Evolutionary conservation across 805 yeast species (phyloP), one percentile per base, ranked within the genome.

Genomic region (Komagataella ulmi): DNA sequence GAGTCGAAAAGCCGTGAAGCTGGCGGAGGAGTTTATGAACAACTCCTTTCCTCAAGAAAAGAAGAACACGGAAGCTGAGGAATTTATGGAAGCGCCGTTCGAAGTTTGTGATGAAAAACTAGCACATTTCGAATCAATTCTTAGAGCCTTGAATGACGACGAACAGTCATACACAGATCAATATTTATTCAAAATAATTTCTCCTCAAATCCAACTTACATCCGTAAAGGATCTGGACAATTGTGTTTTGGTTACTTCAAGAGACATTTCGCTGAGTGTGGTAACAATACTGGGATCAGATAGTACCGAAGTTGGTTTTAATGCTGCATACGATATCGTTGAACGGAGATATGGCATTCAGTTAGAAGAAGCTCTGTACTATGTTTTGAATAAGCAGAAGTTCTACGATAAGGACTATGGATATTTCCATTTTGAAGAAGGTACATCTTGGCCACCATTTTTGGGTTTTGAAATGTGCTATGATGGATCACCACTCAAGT

Each of bases 361-460:
- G n/a, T 62, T 88, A 49, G 70, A 76, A 47, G 79, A 82, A 56
- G 87, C 96, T 0, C 85, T 83, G 59, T 77, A 87, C 18, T 85
- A 83, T 60, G 80, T 85, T 3, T 71, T 90, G 49, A 71, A 77
- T 48, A 77, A 78, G 56, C 71, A 72, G 6, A 80, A 78, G 19
- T 67, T 73, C 44, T 59, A 65, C 17, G 24, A 18, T 19, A 17
- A 46, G 40, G 40, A 17, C 14, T 30, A 51, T 45, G 51, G 40
- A 30, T 58, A 74, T 7, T 70, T 30, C 73, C 75, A 57, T 74
- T 76, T 47, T 65, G 69, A 10, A 65, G 66, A 10, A 68, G 76
- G 2, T 30, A 30, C 40, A 93, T 96, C 1, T 76, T 90, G 97
- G 97, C 97, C 97, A 2, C 95, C 96, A 0, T 90, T 96, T 88